Evolutionary conservation across 2,329 filamentous ascomycete species (phyloP).

Genomic region (Pseudofabraea citricarpa): DNA sequence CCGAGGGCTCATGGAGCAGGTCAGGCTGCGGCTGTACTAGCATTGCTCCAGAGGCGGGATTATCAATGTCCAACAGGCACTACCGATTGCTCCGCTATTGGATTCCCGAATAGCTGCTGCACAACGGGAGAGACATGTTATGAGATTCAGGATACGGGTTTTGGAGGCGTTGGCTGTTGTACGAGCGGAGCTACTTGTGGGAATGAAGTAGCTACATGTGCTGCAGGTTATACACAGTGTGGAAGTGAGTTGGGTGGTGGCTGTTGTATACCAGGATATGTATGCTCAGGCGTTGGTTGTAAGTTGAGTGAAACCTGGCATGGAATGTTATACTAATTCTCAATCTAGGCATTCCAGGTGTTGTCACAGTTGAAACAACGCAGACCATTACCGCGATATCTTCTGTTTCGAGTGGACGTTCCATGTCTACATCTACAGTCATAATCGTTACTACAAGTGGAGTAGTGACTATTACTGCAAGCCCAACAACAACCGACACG

Average conservation of each 20-base stretch:
- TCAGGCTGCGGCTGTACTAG: conserved; percentile 33
- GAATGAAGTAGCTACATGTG: conserved; percentile 58
- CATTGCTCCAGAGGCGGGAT: conserved; percentile 48
- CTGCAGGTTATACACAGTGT: conserved; percentile 59
- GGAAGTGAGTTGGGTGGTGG: conserved; percentile 62
- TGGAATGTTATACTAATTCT: background rate
- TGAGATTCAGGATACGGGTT: conserved; percentile 52
- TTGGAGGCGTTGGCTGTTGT: conserved; percentile 72
- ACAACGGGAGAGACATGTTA: conserved; percentile 61
- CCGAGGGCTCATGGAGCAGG: conserved; percentile 6
- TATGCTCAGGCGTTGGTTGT: conserved; percentile 68
- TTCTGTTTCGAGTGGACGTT: conserved; percentile 3
- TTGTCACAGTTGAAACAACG: conserved; percentile 21
- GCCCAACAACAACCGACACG: conserved; percentile 9
- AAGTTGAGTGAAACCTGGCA: conserved; percentile 29
- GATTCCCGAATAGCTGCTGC: conserved; percentile 69
- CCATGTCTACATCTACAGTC: background rate
- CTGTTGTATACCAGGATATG: conserved; percentile 69
- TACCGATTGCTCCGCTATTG: conserved; percentile 57
- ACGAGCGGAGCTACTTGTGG: conserved; percentile 59
- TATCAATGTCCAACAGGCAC: conserved; percentile 66
- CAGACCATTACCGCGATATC: conserved; percentile 42
- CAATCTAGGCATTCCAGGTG: conserved; percentile 14
- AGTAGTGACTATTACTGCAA: conserved; percentile 5
- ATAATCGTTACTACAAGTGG: conserved; percentile 2